A percentile compares a stretch with the other conserved stretches of the same genome.
These are phyloP conservation scores for Phaeoacremonium minimum DNA, from an alignment of 2,329 filamentous ascomycete species.

Conservation along the genomic window DNA sequence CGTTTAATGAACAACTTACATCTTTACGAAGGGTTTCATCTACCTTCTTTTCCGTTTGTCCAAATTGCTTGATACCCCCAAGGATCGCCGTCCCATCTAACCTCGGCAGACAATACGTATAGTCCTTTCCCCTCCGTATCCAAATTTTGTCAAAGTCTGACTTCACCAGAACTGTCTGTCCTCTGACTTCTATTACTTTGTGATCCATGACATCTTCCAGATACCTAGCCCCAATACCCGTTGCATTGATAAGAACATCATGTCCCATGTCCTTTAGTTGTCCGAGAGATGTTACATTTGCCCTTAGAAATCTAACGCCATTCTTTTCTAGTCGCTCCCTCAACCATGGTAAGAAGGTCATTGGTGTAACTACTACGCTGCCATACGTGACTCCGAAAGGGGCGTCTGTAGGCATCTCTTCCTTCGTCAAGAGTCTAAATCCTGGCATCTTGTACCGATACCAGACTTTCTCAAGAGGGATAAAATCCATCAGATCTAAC, in stretches of 20 bases:
- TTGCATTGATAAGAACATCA: conserved; percentile 20
- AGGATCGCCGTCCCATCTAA: conserved; percentile 17
- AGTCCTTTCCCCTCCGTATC: conserved; percentile 17
- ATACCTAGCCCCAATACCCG: conserved; percentile 11
- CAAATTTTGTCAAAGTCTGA: conserved; percentile 13
- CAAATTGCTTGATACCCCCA: conserved; percentile 16
- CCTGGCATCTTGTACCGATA: conserved; percentile 1
- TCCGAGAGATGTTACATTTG: conserved; percentile 10
- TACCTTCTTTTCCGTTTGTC: conserved; percentile 4
- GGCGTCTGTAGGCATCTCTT: conserved; percentile 6
- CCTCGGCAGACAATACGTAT: conserved; percentile 18
- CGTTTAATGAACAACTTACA: neutral
- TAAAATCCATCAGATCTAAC: conserved; percentile 9
- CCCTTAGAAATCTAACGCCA: conserved; percentile 17
- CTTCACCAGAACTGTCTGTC: conserved; percentile 18
- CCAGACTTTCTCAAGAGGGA: conserved; percentile 3
- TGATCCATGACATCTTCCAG: conserved; percentile 13
- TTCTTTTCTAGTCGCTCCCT: conserved; percentile 10
- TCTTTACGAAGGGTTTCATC: neutral
- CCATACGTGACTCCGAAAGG: conserved; percentile 5
- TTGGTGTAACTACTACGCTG: conserved; percentile 15
- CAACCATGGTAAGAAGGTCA: conserved; percentile 18
- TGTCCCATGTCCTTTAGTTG: conserved; percentile 14
- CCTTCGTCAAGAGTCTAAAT: conserved; percentile 1
- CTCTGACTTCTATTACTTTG: conserved; percentile 13